Evolutionary conservation across 73 alveolate species (phyloP), one percentile per base, ranked within the genome.

Genomic region (Effrenium voratum): DNA sequence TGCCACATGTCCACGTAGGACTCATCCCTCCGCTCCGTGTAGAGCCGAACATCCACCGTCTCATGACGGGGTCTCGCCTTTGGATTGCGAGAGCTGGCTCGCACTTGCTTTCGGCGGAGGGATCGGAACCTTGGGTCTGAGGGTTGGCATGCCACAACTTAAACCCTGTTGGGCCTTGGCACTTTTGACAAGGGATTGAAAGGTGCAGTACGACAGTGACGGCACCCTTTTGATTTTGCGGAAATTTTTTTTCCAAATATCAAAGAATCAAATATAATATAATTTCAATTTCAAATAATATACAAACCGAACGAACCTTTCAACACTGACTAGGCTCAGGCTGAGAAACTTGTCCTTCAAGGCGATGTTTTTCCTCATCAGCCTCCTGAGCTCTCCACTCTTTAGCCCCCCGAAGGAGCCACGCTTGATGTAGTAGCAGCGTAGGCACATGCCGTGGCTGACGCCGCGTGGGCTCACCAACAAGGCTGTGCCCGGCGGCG

Each of bases 351-450:
- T 75, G 32, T 75, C 86, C 34, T 12, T 40, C 34, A 75, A 36
- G 41, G 86, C 50, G 6, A 52, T 36, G 2, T 34, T 13, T 19
- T 75, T 75, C 19, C 57, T 30, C 86, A 75, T 3, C 57, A 75
- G 6, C 12, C 59, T 6, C 30, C 36, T 4, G 59, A 75, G 59
- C 26, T 75, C 86, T 16, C 40, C 57, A 2, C 59, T 8, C 59
- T 41, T 75, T 19, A 75, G 36, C 3, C 12, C 26, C 4, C 41
- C 41, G 57, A 75, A 75, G 5, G 59, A 41, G 2, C 86, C 86
- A 5, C 86, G 55, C 45, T 75, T 75, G 86, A 75, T 75, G 86
- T 75, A 75, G 59, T 5, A 75, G 19, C 86, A 75, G 6, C 40
- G n/a, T 45, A 75, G 36, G 86, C 86, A 75, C n/a, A 36, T 2